Evolutionary conservation across 2,329 filamentous ascomycete genomes (phyloP).

Genomic region (Penicillium sp.): DNA sequence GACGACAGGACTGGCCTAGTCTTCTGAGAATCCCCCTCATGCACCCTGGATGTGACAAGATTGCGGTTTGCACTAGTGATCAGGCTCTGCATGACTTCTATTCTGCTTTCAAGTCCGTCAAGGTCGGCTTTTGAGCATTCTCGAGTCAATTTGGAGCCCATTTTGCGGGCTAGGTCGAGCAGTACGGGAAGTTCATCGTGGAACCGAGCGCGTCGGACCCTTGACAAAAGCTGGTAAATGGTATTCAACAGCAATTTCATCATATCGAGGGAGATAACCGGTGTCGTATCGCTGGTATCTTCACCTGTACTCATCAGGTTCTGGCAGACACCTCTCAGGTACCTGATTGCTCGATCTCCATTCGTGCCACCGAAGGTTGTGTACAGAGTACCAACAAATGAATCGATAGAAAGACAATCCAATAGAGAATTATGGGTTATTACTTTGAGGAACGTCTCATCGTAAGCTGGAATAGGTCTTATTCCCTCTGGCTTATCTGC

Average conservation of each 20-base stretch:
- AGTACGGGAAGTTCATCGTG: slow-evolving; percentile 4
- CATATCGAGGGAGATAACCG: background rate
- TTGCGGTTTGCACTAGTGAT: background rate
- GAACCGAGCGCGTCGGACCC: slow-evolving; percentile 6
- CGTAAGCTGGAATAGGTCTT: background rate
- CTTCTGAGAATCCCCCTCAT: background rate
- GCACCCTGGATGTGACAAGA: background rate
- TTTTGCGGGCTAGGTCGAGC: background rate
- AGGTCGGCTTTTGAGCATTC: slow-evolving; percentile 2
- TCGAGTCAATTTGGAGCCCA: background rate
- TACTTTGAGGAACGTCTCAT: slow-evolving; percentile 11
- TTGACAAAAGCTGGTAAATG: slow-evolving; percentile 6
- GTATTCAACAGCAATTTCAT: slow-evolving; percentile 8
- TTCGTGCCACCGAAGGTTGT: slow-evolving; percentile 7
- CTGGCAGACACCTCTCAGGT: slow-evolving; percentile 2
- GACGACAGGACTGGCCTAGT: background rate
- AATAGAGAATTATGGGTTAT: slow-evolving; percentile 11
- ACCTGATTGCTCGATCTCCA: slow-evolving; percentile 14
- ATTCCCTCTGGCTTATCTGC: background rate
- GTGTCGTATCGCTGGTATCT: background rate
- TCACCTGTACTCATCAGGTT: background rate
- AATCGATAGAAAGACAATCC: slow-evolving; percentile 9
- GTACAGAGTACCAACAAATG: slow-evolving; percentile 14
- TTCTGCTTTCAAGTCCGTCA: slow-evolving; percentile 7
- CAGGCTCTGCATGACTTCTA: slow-evolving; percentile 6